Conservation (phyloP, 148 eudicot species). For the Suaeda aralocaspica region DNA sequence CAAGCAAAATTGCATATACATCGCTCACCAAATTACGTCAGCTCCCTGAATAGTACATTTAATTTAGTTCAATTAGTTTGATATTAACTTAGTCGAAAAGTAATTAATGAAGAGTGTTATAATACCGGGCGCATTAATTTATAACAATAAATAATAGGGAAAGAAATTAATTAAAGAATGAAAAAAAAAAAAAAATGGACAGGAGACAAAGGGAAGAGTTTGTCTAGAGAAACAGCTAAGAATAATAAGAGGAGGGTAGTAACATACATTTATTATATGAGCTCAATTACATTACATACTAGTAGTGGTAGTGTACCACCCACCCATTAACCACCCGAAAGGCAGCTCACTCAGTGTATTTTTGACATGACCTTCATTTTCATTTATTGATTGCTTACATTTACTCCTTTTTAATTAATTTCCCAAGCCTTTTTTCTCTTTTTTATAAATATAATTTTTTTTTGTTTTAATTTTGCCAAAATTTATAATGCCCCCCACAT, state of each 20-base stretch:
- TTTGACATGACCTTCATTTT: neutral
- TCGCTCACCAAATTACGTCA: no score
- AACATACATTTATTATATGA: slow-evolving; percentile 10
- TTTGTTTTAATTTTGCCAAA: no score
- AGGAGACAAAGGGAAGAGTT: neutral
- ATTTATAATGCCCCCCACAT: slow-evolving; percentile 12
- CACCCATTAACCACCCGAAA: slow-evolving; percentile 14
- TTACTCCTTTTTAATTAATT: neutral
- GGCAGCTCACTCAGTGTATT: neutral
- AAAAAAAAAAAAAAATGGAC: neutral
- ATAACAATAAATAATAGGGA: no score
- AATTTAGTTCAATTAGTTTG: no score
- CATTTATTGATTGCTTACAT: slow-evolving; percentile 11
- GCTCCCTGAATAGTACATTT: no score
- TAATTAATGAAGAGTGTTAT: no score
- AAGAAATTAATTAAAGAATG: neutral
- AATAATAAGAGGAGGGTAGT: neutral
- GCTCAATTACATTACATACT: neutral
- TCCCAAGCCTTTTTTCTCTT: no score
- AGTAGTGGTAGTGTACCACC: neutral
- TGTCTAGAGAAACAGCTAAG: slow-evolving; percentile 6
- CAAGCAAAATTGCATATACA: no score
- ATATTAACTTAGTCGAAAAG: no score
- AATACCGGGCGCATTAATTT: no score
- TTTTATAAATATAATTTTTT: no score